Evolutionary conservation across 441 rosid species (phyloP), one percentile per base, ranked within the genome.

Genomic region (Syzygium syzygioides): DNA sequence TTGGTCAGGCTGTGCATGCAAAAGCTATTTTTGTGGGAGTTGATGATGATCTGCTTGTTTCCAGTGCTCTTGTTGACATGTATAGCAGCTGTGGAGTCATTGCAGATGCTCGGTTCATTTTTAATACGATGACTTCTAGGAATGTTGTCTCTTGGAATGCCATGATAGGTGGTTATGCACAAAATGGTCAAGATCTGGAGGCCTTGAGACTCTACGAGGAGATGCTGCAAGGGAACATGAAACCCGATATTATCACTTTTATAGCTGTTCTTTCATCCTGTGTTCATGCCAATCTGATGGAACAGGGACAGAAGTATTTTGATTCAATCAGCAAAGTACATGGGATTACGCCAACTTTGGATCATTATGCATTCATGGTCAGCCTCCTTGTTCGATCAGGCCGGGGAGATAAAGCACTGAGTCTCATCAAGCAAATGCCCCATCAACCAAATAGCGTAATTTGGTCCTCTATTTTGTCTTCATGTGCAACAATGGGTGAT

Each of bases 221-320:
- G 55, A 88, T 93, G 94, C 54, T 89, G 91, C 86, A 56, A 55
- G 92, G 89, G 57, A 91, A 92, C 52, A 20, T 90, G 86, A 92
- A 91, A 89, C 94, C 94, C 26, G 94, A 92, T 76, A 85, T 87
- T 55, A 85, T 91, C 88, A 92, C 93, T 54, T 93, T 93, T 87
- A 89, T 92, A 66, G 91, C 91, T 87, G 91, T 91, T 91, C 93
- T 93, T 64, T 92, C 94, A 55, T 92, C 94, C 62, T 93, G 94
- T 88, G 55, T 56, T 84, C 94, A 92, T 91, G 92, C 92, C 28
- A 93, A 89, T 80, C 85, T 93, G 88, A 86, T 91, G 37, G 92
- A 93, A 87, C 80, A 86, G 60, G 94, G 94, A 28, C 88, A 90
- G 37, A 86, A 85, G 85, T 87, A 91, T 89, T 93, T 93, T 85